These are phyloP conservation scores for Taphrina flavorubra DNA, from an alignment of 1,139 yeast species.

Conservation along the genomic window DNA sequence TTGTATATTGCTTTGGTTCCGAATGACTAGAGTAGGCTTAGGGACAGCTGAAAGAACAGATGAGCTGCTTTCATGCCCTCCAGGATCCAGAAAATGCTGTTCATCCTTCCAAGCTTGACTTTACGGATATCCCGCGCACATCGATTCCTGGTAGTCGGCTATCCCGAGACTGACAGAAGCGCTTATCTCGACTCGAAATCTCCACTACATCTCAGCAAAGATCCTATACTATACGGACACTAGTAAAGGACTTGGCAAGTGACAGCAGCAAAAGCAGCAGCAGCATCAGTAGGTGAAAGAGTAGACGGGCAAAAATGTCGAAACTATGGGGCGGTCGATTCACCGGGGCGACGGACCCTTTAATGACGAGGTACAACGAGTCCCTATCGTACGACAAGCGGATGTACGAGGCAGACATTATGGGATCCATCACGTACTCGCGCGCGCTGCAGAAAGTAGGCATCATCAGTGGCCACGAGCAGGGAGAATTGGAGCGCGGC, in stretches of 20 bases:
- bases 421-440: conserved; percentile 93
- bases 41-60: too few species aligned
- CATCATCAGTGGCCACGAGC: conserved; percentile 71
- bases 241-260: too few species aligned
- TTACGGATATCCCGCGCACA: neutral
- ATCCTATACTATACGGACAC: too few species aligned
- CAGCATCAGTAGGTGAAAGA: too few species aligned
- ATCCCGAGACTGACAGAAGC: neutral
- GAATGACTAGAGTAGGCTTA: too few species aligned
- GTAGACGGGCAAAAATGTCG: conserved; percentile 34
- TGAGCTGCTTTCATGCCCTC: too few species aligned
- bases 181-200: conserved; percentile 2
- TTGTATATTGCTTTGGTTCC: too few species aligned
- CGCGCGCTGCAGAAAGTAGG: conserved; percentile 81
- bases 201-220: neutral
- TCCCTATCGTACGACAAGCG: conserved; percentile 93
- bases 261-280: too few species aligned
- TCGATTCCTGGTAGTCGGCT: neutral
- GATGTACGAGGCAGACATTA: conserved; percentile 92
- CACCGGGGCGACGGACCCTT: conserved; percentile 88
- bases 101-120: too few species aligned
- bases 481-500: conserved; percentile 80
- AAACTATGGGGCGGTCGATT: conserved; percentile 99
- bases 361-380: conserved; percentile 96
- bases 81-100: too few species aligned